Percentiles rank a stretch among this genome's conserved stretches.
phyloP scores from a whole-genome alignment of 2,329 filamentous ascomycete species.

The Aspergillus fijiensis region DNA sequence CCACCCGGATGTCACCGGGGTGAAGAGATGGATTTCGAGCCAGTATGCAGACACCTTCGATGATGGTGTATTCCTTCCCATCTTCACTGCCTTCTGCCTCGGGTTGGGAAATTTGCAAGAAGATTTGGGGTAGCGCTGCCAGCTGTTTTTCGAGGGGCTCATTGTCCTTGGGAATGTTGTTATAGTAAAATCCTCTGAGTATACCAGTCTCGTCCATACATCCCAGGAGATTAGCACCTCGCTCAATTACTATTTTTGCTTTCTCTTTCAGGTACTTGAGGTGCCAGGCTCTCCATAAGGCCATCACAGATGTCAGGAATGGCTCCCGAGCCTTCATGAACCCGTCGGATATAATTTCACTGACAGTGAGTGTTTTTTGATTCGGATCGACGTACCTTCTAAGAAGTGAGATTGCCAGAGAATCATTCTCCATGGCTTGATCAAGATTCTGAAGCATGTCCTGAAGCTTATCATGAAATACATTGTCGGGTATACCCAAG shows the following conservation, averaged over 20 bases:
- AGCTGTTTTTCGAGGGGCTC: conserved; percentile 45
- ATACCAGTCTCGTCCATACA: conserved; percentile 81
- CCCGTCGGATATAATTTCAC: conserved; percentile 72
- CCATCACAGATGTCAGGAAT: conserved; percentile 75
- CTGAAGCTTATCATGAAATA: conserved; percentile 68
- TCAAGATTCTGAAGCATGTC: conserved; percentile 68
- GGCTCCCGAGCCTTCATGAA: conserved; percentile 76
- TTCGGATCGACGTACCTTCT: conserved; percentile 81
- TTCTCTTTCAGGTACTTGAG: conserved; percentile 92
- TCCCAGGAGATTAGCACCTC: conserved; percentile 85
- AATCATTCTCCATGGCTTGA: conserved; percentile 65
- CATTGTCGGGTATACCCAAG: conserved; percentile 66
- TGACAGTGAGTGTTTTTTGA: conserved; percentile 71
- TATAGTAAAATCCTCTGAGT: conserved; percentile 68
- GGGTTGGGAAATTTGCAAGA: conserved; percentile 72
- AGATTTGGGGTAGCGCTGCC: conserved; percentile 74
- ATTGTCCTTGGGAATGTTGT: conserved; percentile 37
- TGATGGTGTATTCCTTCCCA: conserved; percentile 58
- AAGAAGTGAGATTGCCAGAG: conserved; percentile 66
- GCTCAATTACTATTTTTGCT: conserved; percentile 74
- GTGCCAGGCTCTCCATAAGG: conserved; percentile 85
- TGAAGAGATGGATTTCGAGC: conserved; percentile 93
- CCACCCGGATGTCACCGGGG: conserved; percentile 85
- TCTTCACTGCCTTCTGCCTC: conserved; percentile 33
- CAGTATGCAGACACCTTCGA: conserved; percentile 76